These are phyloP conservation scores for Salix exigua DNA, from an alignment of 345 rosid species.

Conservation along the genomic window DNA sequence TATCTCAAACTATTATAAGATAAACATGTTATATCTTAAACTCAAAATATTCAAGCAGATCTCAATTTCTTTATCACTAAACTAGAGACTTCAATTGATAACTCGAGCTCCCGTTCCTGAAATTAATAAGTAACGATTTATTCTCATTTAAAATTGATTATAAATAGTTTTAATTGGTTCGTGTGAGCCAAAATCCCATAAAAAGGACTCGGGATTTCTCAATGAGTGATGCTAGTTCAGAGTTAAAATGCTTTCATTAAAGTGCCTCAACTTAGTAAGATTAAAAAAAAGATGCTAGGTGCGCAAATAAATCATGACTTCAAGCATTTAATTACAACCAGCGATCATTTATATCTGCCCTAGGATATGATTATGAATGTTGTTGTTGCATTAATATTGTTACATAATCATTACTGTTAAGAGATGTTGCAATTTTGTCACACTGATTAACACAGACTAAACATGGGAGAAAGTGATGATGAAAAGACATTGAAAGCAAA, in stretches of 20 bases:
- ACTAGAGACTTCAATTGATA: too few species aligned
- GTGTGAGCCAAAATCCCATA: neutral
- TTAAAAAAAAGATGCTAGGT: neutral
- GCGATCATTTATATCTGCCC: neutral
- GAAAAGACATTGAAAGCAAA: neutral
- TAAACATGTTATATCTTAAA: accelerated
- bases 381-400: neutral
- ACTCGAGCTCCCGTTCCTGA: neutral
- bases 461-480: neutral
- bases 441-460: neutral
- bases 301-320: neutral
- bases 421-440: neutral
- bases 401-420: neutral
- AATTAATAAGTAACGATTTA: neutral
- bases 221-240: neutral
- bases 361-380: neutral
- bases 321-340: neutral
- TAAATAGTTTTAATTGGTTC: neutral
- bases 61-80: too few species aligned
- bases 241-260: neutral
- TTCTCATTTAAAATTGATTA: neutral
- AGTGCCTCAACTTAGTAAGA: neutral
- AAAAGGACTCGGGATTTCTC: neutral
- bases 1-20: too few species aligned
- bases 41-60: too few species aligned